A percentile compares a stretch with the other conserved stretches of the same genome.
phyloP scores from a whole-genome alignment of 1,139 yeast genomes.

The Hansenula sp. region DNA sequence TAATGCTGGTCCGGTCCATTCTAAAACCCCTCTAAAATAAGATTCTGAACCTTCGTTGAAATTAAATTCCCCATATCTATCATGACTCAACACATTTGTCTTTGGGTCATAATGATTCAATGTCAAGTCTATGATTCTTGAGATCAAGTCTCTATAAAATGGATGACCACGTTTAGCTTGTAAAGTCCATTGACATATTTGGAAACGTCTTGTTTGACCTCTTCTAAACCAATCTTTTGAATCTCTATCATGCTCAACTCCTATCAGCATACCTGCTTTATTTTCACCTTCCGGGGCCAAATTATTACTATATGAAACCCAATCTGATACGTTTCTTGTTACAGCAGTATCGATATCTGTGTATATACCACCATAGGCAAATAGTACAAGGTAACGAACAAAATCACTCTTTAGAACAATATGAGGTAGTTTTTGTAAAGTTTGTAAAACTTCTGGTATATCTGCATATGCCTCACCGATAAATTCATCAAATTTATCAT shows the following conservation, averaged over 20 bases:
- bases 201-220: conserved; percentile 33
- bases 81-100: conserved; percentile 27
- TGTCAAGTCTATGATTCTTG: conserved; percentile 48
- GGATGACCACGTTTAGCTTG: conserved; percentile 52
- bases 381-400: conserved; percentile 74
- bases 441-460: conserved; percentile 69
- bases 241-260: conserved; percentile 36
- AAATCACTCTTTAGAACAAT: conserved; percentile 81
- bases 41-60: conserved; percentile 11
- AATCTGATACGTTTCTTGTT: not conserved
- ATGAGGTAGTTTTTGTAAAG: conserved; percentile 73
- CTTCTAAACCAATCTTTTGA: conserved; percentile 20
- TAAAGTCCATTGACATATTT: conserved; percentile 42
- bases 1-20: conserved; percentile 58
- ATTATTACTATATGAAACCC: not conserved
- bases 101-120: conserved; percentile 29
- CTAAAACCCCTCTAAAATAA: conserved; percentile 38
- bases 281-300: conserved; percentile 7
- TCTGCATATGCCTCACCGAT: conserved; percentile 52
- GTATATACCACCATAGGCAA: conserved; percentile 86
- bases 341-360: conserved; percentile 44
- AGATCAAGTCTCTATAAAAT: conserved; percentile 50
- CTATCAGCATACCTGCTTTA: conserved; percentile 47
- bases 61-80: conserved; percentile 18
- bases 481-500: conserved; percentile 59